A percentile compares a stretch with the other conserved stretches of the same genome.
phyloP scores from a whole-genome alignment of 2,329 filamentous ascomycete species.

The Pyricularia sp. region DNA sequence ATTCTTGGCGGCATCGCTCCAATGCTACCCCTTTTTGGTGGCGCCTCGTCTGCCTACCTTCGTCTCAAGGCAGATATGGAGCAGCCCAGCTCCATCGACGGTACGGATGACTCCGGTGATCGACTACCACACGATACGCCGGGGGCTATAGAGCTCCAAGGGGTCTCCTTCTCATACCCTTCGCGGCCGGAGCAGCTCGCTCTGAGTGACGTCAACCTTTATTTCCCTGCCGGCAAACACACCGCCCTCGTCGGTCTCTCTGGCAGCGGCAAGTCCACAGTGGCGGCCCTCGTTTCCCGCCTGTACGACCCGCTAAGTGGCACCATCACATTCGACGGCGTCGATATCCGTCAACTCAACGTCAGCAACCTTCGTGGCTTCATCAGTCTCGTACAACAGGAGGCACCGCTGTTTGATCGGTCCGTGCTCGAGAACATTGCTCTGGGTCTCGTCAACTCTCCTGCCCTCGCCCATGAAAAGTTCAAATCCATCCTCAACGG shows the following conservation, averaged over 20 bases:
- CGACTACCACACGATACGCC: slow-evolving; percentile 36
- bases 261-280: slow-evolving; percentile 44
- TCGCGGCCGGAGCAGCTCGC: slow-evolving; percentile 31
- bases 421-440: slow-evolving; percentile 33
- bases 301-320: slow-evolving; percentile 36
- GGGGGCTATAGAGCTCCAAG: slow-evolving; percentile 32
- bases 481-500: slow-evolving; percentile 30
- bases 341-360: slow-evolving; percentile 25
- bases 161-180: slow-evolving; percentile 34
- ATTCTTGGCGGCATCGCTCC: slow-evolving; percentile 55
- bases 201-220: slow-evolving; percentile 28
- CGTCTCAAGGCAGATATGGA: slow-evolving; percentile 51
- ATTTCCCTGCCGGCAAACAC: slow-evolving; percentile 33
- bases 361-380: slow-evolving; percentile 20
- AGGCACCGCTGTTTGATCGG: slow-evolving; percentile 21
- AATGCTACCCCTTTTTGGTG: slow-evolving; percentile 50
- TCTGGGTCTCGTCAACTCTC: slow-evolving; percentile 28
- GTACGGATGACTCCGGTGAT: slow-evolving; percentile 23
- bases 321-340: slow-evolving; percentile 25
- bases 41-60: slow-evolving; percentile 47
- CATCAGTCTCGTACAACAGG: slow-evolving; percentile 23
- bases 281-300: slow-evolving; percentile 32
- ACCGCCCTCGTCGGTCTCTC: slow-evolving; percentile 46
- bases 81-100: slow-evolving; percentile 34
- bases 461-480: slow-evolving; percentile 19